Evolutionary conservation across 768 basidiomycete species (phyloP).

Genomic region (Suillus lakei): DNA sequence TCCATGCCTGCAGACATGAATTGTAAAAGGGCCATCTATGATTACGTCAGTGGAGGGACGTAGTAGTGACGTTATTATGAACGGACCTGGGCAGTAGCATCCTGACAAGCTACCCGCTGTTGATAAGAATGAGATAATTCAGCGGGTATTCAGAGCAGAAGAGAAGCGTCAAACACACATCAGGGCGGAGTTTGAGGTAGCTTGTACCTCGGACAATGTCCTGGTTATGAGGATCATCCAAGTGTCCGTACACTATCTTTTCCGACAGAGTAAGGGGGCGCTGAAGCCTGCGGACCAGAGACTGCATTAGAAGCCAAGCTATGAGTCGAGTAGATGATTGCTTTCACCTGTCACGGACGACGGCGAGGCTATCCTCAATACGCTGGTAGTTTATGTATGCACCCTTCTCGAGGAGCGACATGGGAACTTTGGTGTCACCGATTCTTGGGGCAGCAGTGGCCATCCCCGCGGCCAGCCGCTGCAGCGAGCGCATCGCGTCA

Average conservation of each 20-base stretch:
- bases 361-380: constrained; percentile 94
- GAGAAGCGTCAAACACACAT: constrained; percentile 60
- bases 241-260: constrained; percentile 97
- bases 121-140: constrained; percentile 12
- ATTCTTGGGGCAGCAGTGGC: constrained; percentile 82
- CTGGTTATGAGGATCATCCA: constrained; percentile 91
- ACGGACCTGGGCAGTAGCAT: constrained; percentile 83
- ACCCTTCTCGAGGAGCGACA: constrained; percentile 84
- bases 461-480: constrained; percentile 69
- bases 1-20: constrained; percentile 99
- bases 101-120: constrained; percentile 89
- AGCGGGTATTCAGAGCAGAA: constrained; percentile 7
- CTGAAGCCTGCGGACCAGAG: constrained; percentile 60
- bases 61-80: constrained; percentile 22
- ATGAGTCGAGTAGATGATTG: neutral
- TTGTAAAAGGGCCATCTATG: constrained; percentile 97
- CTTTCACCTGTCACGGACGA: constrained; percentile 80
- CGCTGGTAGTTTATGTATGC: constrained; percentile 94
- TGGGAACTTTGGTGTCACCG: constrained; percentile 88
- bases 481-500: constrained; percentile 54
- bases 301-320: neutral
- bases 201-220: constrained; percentile 91
- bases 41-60: constrained; percentile 31
- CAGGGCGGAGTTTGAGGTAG: constrained; percentile 97
- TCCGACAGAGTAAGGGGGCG: constrained; percentile 94